These are phyloP conservation scores for Kluyveromyces nonfermentans DNA, from an alignment of 805 yeast genomes.

Conservation along the genomic window DNA sequence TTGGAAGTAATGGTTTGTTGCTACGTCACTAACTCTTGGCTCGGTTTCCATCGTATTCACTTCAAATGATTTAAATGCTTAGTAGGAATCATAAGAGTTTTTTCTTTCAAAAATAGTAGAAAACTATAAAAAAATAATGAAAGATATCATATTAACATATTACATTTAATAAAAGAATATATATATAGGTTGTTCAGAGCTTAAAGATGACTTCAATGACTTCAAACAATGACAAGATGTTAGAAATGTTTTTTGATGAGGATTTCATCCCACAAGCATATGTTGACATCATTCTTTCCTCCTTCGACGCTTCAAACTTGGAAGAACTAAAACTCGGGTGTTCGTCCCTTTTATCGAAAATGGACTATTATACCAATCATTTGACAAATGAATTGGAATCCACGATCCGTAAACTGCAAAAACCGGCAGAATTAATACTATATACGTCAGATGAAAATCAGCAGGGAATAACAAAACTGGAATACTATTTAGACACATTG, in stretches of 20 bases:
- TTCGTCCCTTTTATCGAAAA: slow-evolving; percentile 43
- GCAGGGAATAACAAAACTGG: slow-evolving; percentile 46
- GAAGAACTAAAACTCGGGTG: slow-evolving; percentile 39
- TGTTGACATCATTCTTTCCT: slow-evolving; percentile 50
- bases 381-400: slow-evolving; percentile 44
- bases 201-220: background rate
- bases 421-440: slow-evolving; percentile 42
- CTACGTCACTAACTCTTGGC: background rate
- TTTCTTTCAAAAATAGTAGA: no score
- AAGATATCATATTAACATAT: no score
- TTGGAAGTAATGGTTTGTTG: background rate
- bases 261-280: slow-evolving; percentile 57
- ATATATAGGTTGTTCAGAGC: no score
- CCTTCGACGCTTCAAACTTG: slow-evolving; percentile 27
- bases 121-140: no score
- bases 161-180: no score
- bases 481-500: slow-evolving; percentile 55
- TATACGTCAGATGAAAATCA: slow-evolving; percentile 16
- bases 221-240: slow-evolving; percentile 32
- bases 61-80: no score
- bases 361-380: slow-evolving; percentile 56
- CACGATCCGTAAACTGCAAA: slow-evolving; percentile 40
- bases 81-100: no score
- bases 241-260: slow-evolving; percentile 60
- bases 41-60: no score